Conservation (phyloP, 176 grass and related monocot species). For the Eleusine indica region DNA sequence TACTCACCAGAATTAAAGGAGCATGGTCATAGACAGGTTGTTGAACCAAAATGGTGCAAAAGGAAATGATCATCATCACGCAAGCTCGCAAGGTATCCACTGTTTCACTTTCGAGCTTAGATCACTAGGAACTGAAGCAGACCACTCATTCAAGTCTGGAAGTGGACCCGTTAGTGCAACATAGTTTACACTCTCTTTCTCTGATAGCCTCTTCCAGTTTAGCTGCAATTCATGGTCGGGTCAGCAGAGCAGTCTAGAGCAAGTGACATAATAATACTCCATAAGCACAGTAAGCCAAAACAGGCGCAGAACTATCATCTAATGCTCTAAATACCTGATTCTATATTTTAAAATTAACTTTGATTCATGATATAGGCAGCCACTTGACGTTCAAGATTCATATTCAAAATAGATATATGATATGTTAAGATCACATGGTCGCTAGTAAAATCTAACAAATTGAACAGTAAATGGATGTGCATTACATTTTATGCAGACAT, state of each 20-base stretch:
- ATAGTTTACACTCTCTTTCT: slow-evolving; percentile 80
- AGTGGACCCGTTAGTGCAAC: slow-evolving; percentile 79
- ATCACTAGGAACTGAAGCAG: slow-evolving; percentile 56
- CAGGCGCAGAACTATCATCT: background rate
- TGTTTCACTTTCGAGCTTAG: slow-evolving; percentile 73
- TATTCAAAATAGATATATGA: no score
- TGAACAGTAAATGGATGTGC: background rate
- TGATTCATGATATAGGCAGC: background rate
- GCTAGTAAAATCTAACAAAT: background rate
- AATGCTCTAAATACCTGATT: no score
- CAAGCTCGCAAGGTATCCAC: slow-evolving; percentile 58
- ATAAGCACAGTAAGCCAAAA: background rate
- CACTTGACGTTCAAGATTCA: no score
- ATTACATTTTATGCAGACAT: background rate
- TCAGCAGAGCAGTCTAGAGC: slow-evolving; percentile 7
- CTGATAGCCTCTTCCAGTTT: slow-evolving; percentile 76
- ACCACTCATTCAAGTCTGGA: slow-evolving; percentile 83
- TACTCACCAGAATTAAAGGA: slow-evolving; percentile 39
- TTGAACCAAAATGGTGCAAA: slow-evolving; percentile 16
- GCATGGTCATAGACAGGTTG: slow-evolving; percentile 20
- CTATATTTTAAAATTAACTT: background rate
- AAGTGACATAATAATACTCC: background rate
- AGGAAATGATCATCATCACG: slow-evolving; percentile 35
- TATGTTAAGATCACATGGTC: background rate
- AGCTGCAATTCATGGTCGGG: slow-evolving; percentile 50